A percentile compares a stretch with the other conserved stretches of the same genome.
Evolutionary conservation across 208 protist species (phyloP).

Genomic region (Acanthamoeba sp.): DNA sequence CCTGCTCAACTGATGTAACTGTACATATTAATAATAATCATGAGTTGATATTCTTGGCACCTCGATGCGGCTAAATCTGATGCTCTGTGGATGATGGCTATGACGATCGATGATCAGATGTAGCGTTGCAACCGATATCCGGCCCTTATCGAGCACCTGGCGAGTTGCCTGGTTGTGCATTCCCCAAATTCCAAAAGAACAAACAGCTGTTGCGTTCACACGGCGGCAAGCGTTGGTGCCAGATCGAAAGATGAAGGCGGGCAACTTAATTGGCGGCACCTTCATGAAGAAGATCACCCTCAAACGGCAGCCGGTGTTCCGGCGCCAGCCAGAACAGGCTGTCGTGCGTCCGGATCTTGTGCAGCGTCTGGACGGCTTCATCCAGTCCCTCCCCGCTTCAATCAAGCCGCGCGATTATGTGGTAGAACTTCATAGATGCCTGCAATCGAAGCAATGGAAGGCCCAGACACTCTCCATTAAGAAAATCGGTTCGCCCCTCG

Average conservation of each 20-base stretch:
- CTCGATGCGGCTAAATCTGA: too few relatives aligned
- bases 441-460: constrained; percentile 14
- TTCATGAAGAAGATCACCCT: constrained; percentile 70
- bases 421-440: not conserved
- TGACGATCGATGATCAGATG: too few relatives aligned
- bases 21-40: too few relatives aligned
- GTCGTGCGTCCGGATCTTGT: not conserved
- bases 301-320: constrained; percentile 21
- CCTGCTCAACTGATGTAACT: constrained; percentile 14
- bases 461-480: constrained; percentile 14
- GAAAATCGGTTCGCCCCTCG: not conserved
- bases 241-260: not conserved
- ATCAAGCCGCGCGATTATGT: not conserved
- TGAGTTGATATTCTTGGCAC: too few relatives aligned
- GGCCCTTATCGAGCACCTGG: too few relatives aligned
- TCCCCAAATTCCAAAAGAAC: too few relatives aligned
- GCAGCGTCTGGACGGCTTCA: not conserved
- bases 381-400: not conserved
- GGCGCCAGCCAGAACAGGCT: constrained; percentile 7
- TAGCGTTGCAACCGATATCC: too few relatives aligned
- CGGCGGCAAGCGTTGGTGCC: too few relatives aligned
- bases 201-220: too few relatives aligned
- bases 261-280: constrained; percentile 39
- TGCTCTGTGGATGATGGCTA: too few relatives aligned
- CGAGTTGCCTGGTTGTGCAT: too few relatives aligned